Percentiles rank a stretch among this genome's conserved stretches.
These are phyloP conservation scores for Stentor roeselii DNA, from an alignment of 73 alveolate species.

Conservation along the genomic window DNA sequence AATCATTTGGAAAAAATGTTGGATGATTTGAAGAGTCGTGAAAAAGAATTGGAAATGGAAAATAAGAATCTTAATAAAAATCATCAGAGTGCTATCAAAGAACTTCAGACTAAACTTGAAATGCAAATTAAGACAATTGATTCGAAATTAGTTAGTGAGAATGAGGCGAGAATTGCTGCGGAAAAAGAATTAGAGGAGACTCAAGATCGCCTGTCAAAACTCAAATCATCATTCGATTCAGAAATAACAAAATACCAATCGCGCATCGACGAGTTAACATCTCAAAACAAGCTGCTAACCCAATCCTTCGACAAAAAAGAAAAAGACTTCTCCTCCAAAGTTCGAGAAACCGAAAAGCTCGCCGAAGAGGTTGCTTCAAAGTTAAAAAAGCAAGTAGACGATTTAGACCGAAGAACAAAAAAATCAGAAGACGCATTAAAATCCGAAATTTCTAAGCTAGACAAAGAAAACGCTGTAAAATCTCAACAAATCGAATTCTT, in stretches of 20 bases:
- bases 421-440: neutral
- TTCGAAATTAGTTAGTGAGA: neutral
- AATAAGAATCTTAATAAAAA: neutral
- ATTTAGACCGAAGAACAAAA: neutral
- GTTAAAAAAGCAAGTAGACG: neutral
- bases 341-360: neutral
- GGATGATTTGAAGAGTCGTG: neutral
- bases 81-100: neutral
- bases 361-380: neutral
- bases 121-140: neutral
- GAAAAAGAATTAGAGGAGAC: conserved; percentile 8
- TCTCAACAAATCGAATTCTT: conserved; percentile 59
- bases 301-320: conserved; percentile 6
- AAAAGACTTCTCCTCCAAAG: neutral
- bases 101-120: neutral
- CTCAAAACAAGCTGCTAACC: neutral
- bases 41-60: neutral
- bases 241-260: neutral
- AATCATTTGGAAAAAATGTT: neutral
- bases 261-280: neutral
- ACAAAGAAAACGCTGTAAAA: neutral
- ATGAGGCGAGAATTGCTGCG: neutral
- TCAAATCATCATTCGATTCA: neutral
- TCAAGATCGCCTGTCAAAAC: neutral
- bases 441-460: neutral